These are phyloP conservation scores for Aurinia saxatilis DNA, from an alignment of 345 rosid species.

Conservation along the genomic window DNA sequence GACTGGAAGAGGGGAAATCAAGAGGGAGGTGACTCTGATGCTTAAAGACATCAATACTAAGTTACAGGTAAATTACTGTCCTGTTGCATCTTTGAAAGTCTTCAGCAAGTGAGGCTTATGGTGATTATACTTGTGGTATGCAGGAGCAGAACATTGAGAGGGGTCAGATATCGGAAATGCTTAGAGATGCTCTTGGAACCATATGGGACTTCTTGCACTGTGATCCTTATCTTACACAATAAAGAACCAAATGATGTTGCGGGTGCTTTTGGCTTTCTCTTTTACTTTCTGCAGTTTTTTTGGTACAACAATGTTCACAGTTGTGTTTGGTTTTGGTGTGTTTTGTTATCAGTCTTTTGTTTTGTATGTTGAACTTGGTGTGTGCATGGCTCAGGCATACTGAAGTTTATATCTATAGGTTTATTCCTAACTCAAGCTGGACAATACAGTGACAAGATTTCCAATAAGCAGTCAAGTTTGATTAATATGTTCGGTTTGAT, in stretches of 20 bases:
- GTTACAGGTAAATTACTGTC: conserved; percentile 15
- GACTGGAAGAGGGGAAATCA: conserved; percentile 30
- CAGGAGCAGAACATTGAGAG: conserved; percentile 18
- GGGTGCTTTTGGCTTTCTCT: background rate
- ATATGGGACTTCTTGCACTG: conserved; percentile 23
- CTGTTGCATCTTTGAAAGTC: background rate
- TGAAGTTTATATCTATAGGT: too few species aligned
- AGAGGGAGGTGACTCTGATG: conserved; percentile 36
- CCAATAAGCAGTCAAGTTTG: background rate
- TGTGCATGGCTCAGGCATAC: background rate
- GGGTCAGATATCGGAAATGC: conserved; percentile 9
- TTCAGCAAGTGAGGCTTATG: background rate
- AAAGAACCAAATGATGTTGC: background rate
- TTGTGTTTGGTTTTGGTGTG: background rate
- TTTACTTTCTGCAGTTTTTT: background rate
- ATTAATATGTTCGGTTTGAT: too few species aligned
- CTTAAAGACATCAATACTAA: conserved; percentile 44
- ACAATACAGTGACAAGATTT: background rate
- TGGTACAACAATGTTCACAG: background rate
- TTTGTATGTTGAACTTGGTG: background rate
- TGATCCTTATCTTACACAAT: background rate
- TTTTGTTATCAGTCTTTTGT: background rate
- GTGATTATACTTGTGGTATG: background rate
- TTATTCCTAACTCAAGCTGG: background rate
- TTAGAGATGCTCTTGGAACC: conserved; percentile 12